A percentile compares a stretch with the other conserved stretches of the same genome.
phyloP scores from a whole-genome alignment of 306 rosid genomes.

The Myrica gale region DNA sequence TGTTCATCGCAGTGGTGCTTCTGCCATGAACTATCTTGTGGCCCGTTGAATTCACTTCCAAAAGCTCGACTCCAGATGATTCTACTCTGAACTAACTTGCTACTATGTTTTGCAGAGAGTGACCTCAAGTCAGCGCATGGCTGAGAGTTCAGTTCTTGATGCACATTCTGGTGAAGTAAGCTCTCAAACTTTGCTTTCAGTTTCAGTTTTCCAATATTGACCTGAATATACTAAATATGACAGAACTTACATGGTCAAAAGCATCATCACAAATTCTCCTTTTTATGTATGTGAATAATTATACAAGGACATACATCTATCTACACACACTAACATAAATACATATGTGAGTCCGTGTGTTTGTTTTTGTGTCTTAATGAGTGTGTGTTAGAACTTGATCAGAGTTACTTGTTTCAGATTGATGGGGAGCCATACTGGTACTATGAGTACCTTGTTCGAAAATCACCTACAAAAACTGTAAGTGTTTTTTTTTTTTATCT shows the following conservation, averaged over 20 bases:
- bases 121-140: constrained; percentile 84
- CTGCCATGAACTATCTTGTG: neutral
- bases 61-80: neutral
- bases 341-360: neutral
- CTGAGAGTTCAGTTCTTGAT: constrained; percentile 95
- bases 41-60: neutral
- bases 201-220: constrained; percentile 21
- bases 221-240: neutral
- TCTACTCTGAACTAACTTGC: constrained; percentile 27
- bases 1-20: constrained; percentile 20
- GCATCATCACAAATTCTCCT: neutral
- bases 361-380: constrained; percentile 4
- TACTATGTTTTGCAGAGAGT: constrained; percentile 66
- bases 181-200: constrained; percentile 19
- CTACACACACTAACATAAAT: neutral
- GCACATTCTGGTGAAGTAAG: constrained; percentile 76
- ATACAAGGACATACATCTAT: neutral
- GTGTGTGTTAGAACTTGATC: constrained; percentile 23
- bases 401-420: constrained; percentile 47
- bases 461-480: constrained; percentile 75
- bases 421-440: constrained; percentile 89
- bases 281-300: neutral
- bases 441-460: constrained; percentile 88
- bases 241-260: neutral
- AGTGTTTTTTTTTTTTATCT: constrained; percentile 27